Conservation (phyloP, 1,139 yeast genomes). For the Eremothecium gossypii region DNA sequence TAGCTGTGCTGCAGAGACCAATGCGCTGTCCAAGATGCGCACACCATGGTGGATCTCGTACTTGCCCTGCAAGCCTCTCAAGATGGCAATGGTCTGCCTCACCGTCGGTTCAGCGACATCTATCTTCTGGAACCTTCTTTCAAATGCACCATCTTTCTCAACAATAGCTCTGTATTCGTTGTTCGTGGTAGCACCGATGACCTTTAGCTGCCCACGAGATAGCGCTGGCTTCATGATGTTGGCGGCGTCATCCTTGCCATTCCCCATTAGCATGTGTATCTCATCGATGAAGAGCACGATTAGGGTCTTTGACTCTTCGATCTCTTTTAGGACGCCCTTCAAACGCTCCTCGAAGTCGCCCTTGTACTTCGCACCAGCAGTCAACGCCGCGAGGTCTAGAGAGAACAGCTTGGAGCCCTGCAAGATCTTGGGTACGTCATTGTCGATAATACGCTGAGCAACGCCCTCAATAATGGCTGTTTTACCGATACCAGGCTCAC, state of each 20-base stretch:
- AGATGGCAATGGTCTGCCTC: slow-evolving; percentile 86
- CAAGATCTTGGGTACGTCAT: slow-evolving; percentile 85
- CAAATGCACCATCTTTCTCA: slow-evolving; percentile 97
- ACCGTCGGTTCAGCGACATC: slow-evolving; percentile 93
- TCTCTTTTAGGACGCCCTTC: slow-evolving; percentile 90
- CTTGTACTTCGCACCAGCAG: slow-evolving; percentile 97
- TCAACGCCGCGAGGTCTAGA: slow-evolving; percentile 86
- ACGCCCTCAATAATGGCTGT: slow-evolving; percentile 98
- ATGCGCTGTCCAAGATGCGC: slow-evolving; percentile 87
- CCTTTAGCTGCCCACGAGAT: slow-evolving; percentile 92
- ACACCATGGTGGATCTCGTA: slow-evolving; percentile 98
- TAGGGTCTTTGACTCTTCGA: slow-evolving; percentile 78
- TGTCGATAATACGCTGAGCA: slow-evolving; percentile 92
- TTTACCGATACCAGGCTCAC: slow-evolving; percentile 99
- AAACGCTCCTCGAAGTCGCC: slow-evolving; percentile 98
- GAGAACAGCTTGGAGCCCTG: slow-evolving; percentile 76
- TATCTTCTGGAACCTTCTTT: slow-evolving; percentile 94
- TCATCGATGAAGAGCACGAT: slow-evolving; percentile 90
- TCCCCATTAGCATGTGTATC: slow-evolving; percentile 99
- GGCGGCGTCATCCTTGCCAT: slow-evolving; percentile 90
- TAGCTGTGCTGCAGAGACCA: slow-evolving; percentile 89
- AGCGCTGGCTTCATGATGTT: slow-evolving; percentile 93
- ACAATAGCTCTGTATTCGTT: slow-evolving; percentile 88
- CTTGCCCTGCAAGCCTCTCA: slow-evolving; percentile 92
- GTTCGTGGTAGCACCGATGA: slow-evolving; percentile 97